Evolutionary conservation across 495 filamentous ascomycete genomes (phyloP).

Genomic region (Aspergillus biplanus): DNA sequence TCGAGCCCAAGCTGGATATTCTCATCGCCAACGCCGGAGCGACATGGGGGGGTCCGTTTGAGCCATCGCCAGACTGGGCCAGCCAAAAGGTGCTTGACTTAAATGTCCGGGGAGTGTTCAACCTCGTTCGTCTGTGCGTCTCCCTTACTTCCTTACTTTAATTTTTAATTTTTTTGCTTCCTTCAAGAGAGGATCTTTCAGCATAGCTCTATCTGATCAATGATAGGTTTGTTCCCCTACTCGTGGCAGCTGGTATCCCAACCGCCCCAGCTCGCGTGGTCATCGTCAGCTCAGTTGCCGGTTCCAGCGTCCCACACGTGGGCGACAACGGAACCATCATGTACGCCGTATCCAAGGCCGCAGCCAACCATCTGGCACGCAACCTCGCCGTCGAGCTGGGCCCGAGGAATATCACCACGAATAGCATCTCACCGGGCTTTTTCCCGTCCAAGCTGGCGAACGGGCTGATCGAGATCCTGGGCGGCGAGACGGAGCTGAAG

Average conservation of each 20-base stretch:
- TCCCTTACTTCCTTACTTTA: conserved; percentile 24
- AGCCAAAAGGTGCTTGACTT: conserved; percentile 93
- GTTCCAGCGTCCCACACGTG: conserved; percentile 69
- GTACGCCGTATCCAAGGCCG: conserved; percentile 84
- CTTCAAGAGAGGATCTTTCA: neutral
- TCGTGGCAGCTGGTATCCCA: conserved; percentile 63
- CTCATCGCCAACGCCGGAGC: conserved; percentile 89
- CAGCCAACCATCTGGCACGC: conserved; percentile 73
- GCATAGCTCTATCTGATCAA: neutral
- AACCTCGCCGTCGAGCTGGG: conserved; percentile 88
- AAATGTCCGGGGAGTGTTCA: conserved; percentile 89
- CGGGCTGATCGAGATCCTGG: conserved; percentile 69
- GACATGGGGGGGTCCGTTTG: conserved; percentile 89
- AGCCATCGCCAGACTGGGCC: conserved; percentile 76
- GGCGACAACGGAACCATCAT: conserved; percentile 77
- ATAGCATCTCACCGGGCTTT: conserved; percentile 86
- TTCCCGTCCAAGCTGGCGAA: conserved; percentile 88
- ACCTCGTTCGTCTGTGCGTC: conserved; percentile 62
- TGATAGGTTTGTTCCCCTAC: conserved; percentile 72
- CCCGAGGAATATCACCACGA: conserved; percentile 76
- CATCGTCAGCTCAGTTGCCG: conserved; percentile 80
- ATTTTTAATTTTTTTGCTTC: neutral
- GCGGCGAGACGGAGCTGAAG: conserved; percentile 65
- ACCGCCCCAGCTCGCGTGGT: conserved; percentile 78
- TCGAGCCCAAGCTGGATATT: conserved; percentile 74